These are phyloP conservation scores for Neltuma alba DNA, from an alignment of 306 rosid genomes.

Conservation along the genomic window DNA sequence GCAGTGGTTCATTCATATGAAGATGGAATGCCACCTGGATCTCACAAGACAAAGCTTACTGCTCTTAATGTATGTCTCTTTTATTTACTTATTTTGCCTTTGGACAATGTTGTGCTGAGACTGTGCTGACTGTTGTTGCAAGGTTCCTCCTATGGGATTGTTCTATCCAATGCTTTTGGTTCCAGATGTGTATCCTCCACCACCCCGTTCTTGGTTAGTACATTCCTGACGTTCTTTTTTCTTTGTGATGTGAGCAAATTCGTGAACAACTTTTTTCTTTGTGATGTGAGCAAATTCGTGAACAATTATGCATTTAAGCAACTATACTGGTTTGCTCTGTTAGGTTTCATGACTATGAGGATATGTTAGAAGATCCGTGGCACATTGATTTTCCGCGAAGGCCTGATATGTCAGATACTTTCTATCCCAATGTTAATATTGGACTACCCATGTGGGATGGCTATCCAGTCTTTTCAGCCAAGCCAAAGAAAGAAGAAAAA, in stretches of 20 bases:
- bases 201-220: conserved; percentile 90
- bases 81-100: conserved; percentile 28
- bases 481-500: conserved; percentile 91
- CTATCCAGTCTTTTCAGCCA: conserved; percentile 73
- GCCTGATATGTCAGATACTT: conserved; percentile 70
- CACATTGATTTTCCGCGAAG: conserved; percentile 82
- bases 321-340: conserved; percentile 15
- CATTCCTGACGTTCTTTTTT: conserved; percentile 28
- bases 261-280: too few relatives aligned
- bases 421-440: conserved; percentile 66
- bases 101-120: conserved; percentile 24
- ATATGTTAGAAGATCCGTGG: conserved; percentile 94
- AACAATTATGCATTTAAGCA: conserved; percentile 23
- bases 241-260: conserved; percentile 13
- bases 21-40: conserved; percentile 64
- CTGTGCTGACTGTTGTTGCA: conserved; percentile 17
- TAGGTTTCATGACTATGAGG: conserved; percentile 91
- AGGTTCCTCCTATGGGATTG: conserved; percentile 99
- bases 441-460: conserved; percentile 88
- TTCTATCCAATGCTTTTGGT: conserved; percentile 86
- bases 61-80: conserved; percentile 73
- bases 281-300: conserved; percentile 24
- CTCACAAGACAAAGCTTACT: conserved; percentile 86
- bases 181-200: conserved; percentile 93
- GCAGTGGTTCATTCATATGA: conserved; percentile 91